A percentile compares a stretch with the other conserved stretches of the same genome.
Conservation (phyloP, 1,139 yeast genomes). For the Nakaseomyces glabratus region DNA sequence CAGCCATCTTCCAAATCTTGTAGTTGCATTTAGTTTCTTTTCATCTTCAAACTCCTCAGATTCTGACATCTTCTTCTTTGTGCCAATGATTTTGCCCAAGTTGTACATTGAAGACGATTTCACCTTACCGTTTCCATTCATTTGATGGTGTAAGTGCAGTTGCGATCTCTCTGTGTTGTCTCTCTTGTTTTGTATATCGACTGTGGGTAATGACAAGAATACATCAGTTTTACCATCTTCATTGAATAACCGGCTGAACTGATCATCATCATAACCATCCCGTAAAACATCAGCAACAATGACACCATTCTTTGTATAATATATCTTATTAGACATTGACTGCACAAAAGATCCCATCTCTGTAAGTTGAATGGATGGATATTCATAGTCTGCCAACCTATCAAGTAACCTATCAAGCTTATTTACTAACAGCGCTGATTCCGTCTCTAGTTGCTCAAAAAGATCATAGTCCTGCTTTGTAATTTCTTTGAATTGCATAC, state of each 20-base stretch:
- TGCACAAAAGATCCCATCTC: conserved; percentile 15
- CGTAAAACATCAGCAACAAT: not conserved
- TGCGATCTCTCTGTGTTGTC: too few relatives aligned
- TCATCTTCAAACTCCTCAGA: too few relatives aligned
- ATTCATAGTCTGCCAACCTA: conserved; percentile 24
- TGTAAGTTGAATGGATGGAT: conserved; percentile 18
- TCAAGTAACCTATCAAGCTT: conserved; percentile 21
- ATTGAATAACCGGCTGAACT: not conserved
- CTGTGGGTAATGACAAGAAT: not conserved
- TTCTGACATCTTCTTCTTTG: too few relatives aligned
- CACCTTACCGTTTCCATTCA: too few relatives aligned
- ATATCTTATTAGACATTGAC: conserved; percentile 1
- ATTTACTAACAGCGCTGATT: conserved; percentile 19
- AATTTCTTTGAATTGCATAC: conserved; percentile 4
- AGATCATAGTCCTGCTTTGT: conserved; percentile 10
- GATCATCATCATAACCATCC: conserved; percentile 1
- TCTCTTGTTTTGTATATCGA: not conserved
- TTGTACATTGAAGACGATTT: too few relatives aligned
- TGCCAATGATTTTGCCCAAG: too few relatives aligned
- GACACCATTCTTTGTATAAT: conserved; percentile 1
- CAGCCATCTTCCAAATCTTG: conserved; percentile 4
- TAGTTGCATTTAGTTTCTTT: conserved; percentile 3
- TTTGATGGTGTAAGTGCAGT: too few relatives aligned
- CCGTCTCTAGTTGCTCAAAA: conserved; percentile 20
- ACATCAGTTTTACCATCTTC: conserved; percentile 1